A percentile compares a stretch with the other conserved stretches of the same genome.
phyloP scores from a whole-genome alignment of 352 stramenopile species.

The Lagenidium sp. region DNA sequence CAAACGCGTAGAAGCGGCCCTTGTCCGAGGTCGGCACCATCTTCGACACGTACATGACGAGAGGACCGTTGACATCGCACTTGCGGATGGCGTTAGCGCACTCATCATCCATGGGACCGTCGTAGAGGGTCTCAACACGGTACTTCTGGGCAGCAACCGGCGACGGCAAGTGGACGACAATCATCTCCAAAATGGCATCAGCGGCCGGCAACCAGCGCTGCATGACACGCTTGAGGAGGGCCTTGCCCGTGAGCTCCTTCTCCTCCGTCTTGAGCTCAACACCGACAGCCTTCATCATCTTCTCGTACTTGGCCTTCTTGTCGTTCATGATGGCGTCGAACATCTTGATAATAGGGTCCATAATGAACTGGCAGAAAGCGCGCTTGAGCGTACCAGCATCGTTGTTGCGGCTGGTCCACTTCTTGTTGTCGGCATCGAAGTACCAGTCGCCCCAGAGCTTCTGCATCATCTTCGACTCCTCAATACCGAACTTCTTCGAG shows the following conservation, averaged over 20 bases:
- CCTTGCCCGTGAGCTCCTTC: slow-evolving; percentile 94
- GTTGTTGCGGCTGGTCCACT: slow-evolving; percentile 96
- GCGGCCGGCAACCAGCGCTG: slow-evolving; percentile 99
- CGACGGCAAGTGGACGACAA: slow-evolving; percentile 99
- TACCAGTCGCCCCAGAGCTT: slow-evolving; percentile 99
- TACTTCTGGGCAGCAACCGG: slow-evolving; percentile 95
- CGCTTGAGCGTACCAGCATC: slow-evolving; percentile 91
- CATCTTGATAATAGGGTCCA: slow-evolving; percentile 99
- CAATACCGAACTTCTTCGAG: slow-evolving; percentile 98
- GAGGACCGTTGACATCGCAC: slow-evolving; percentile 95
- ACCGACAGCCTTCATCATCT: slow-evolving; percentile 95
- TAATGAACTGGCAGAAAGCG: slow-evolving; percentile 99
- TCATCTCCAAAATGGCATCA: slow-evolving; percentile 99
- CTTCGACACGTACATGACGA: slow-evolving; percentile 99
- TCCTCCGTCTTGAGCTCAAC: slow-evolving; percentile 98
- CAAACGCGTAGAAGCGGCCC: slow-evolving; percentile 99
- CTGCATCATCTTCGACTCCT: slow-evolving; percentile 98
- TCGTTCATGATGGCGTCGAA: slow-evolving; percentile 99
- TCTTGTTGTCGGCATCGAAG: slow-evolving; percentile 93
- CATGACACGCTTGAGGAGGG: slow-evolving; percentile 97
- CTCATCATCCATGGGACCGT: slow-evolving; percentile 97
- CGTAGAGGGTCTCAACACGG: slow-evolving; percentile 98
- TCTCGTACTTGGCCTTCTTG: slow-evolving; percentile 98
- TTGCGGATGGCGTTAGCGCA: slow-evolving; percentile 96
- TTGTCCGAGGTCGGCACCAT: slow-evolving; percentile 99